Conservation (phyloP, 495 filamentous ascomycete genomes). For the Tuber brumale region DNA sequence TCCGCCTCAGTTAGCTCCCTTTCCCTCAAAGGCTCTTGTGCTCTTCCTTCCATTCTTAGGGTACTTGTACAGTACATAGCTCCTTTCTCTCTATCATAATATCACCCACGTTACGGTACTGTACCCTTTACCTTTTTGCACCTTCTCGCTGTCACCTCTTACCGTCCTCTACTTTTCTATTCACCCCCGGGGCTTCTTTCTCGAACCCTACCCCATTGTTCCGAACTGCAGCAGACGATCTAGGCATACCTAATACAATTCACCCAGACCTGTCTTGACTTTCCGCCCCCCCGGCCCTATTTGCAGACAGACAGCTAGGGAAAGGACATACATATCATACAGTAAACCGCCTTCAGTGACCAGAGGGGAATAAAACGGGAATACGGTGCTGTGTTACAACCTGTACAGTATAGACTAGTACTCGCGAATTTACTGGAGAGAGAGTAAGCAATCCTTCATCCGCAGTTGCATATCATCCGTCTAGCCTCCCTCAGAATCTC, state of each 20-base stretch:
- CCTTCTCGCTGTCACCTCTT: not conserved
- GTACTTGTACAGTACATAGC: not conserved
- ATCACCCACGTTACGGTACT: no score
- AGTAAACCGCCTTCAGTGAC: not conserved
- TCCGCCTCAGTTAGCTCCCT: not conserved
- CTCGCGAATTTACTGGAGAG: not conserved
- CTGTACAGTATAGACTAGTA: not conserved
- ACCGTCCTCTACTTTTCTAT: not conserved
- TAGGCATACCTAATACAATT: not conserved
- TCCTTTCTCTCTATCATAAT: not conserved
- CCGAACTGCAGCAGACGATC: not conserved
- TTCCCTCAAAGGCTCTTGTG: not conserved
- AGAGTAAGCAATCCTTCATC: not conserved
- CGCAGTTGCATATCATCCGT: not conserved
- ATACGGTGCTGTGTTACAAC: not conserved
- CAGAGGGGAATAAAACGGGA: not conserved
- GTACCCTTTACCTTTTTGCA: not conserved
- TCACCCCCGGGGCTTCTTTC: not conserved
- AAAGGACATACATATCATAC: not conserved
- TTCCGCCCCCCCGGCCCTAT: not conserved
- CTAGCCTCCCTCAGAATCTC: not conserved
- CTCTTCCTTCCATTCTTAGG: constrained; percentile 15
- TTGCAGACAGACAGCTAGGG: not conserved
- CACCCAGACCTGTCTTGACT: not conserved
- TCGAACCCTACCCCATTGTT: not conserved